These are phyloP conservation scores for Zymoseptoria pseudotritici DNA, from an alignment of 2,329 filamentous ascomycete species.

Conservation along the genomic window DNA sequence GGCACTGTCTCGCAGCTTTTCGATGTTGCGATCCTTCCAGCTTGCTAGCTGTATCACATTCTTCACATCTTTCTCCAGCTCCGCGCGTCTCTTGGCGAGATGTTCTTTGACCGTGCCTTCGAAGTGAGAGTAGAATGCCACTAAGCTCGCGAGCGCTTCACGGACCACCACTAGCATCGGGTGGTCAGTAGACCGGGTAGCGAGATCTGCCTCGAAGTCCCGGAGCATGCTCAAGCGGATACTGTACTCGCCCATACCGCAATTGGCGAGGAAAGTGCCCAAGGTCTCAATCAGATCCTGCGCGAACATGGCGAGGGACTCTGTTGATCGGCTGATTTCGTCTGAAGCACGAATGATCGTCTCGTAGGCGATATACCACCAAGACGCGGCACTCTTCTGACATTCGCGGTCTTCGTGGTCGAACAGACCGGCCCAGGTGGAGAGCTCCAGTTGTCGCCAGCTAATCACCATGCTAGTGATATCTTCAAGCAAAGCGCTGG, in stretches of 20 bases:
- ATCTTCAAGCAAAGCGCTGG: conserved; percentile 62
- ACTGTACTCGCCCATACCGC: conserved; percentile 71
- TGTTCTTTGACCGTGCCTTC: conserved; percentile 57
- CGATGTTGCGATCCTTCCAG: conserved; percentile 97
- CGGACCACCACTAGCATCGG: conserved; percentile 42
- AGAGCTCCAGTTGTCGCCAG: conserved; percentile 86
- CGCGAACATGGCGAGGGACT: conserved; percentile 52
- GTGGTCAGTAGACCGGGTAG: conserved; percentile 51
- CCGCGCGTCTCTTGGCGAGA: conserved; percentile 59
- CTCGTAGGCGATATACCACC: conserved; percentile 97
- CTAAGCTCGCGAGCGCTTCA: conserved; percentile 65
- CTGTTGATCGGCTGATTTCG: conserved; percentile 28
- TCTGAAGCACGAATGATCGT: conserved; percentile 61
- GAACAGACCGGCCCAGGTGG: conserved; percentile 84
- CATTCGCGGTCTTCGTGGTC: conserved; percentile 75
- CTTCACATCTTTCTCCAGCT: conserved; percentile 85
- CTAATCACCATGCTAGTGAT: conserved; percentile 73
- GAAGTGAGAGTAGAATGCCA: conserved; percentile 67
- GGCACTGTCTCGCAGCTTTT: conserved; percentile 79
- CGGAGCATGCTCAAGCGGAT: conserved; percentile 61
- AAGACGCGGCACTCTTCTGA: conserved; percentile 69
- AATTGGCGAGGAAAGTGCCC: conserved; percentile 68
- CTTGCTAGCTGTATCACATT: conserved; percentile 88
- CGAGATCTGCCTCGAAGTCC: conserved; percentile 56
- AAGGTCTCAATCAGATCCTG: conserved; percentile 66